These are phyloP conservation scores for Melaleuca quinquenervia DNA, from an alignment of 345 rosid genomes.

Conservation along the genomic window DNA sequence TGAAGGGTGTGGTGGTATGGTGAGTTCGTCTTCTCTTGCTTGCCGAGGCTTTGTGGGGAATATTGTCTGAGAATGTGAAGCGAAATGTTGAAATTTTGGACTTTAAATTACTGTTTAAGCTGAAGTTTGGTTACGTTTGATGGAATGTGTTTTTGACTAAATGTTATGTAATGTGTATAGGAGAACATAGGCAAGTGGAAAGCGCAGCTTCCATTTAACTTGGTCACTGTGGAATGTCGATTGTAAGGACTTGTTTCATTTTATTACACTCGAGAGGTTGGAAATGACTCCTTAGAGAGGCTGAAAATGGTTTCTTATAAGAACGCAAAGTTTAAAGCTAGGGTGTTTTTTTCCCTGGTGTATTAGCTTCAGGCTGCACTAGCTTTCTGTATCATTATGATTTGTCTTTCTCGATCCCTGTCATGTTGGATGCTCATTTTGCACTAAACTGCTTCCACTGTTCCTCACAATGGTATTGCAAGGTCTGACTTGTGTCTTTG, in stretches of 20 bases:
- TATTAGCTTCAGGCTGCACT: neutral
- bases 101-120: neutral
- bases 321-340: neutral
- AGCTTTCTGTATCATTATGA: neutral
- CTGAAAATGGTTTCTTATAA: neutral
- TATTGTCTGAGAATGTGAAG: neutral
- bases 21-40: neutral
- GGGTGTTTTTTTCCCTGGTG: neutral
- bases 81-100: neutral
- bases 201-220: neutral
- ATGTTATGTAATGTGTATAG: neutral
- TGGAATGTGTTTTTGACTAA: neutral
- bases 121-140: neutral
- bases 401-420: neutral
- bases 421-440: neutral
- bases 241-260: neutral
- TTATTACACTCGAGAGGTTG: neutral
- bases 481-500: neutral
- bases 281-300: neutral
- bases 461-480: neutral
- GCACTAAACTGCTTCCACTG: neutral
- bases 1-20: neutral
- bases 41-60: neutral
- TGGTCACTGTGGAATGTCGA: neutral
- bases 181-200: neutral